Evolutionary conservation across 2,329 filamentous ascomycete genomes (phyloP).

Genomic region (Trichophyton equinum): DNA sequence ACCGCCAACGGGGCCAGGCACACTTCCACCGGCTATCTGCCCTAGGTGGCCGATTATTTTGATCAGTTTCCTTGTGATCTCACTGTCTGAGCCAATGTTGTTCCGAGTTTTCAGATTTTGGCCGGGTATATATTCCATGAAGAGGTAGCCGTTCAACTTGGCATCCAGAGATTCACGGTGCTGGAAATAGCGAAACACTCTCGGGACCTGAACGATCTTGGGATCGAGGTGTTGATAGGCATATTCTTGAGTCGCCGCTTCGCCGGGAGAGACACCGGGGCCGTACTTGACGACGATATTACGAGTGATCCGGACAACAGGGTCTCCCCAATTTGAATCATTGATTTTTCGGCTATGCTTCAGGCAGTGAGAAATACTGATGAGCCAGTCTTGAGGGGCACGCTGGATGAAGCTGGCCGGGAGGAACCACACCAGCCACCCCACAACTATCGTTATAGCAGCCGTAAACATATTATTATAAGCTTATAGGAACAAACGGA

Average conservation of each 20-base stretch:
- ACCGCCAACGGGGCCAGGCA: constrained; percentile 15
- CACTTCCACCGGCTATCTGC: constrained; percentile 7
- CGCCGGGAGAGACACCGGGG: constrained; percentile 11
- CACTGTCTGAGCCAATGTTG: constrained; percentile 1
- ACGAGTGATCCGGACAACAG: constrained; percentile 10
- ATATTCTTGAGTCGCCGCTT: constrained; percentile 14
- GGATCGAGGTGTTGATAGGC: constrained; percentile 13
- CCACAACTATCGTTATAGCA: neutral
- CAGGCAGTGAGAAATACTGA: constrained; percentile 1
- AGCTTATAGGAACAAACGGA: neutral
- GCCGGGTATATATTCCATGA: constrained; percentile 18
- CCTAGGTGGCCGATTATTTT: constrained; percentile 13
- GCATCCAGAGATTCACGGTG: constrained; percentile 4
- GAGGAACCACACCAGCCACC: neutral
- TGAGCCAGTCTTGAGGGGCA: constrained; percentile 5
- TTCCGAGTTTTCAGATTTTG: constrained; percentile 13
- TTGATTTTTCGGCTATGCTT: neutral
- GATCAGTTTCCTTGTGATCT: constrained; percentile 13
- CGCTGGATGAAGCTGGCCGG: neutral
- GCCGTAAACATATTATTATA: neutral
- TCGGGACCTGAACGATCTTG: constrained; percentile 15
- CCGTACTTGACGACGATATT: constrained; percentile 15
- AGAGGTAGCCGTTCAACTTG: constrained; percentile 15
- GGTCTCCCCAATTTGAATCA: constrained; percentile 7
- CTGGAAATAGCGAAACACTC: constrained; percentile 15